phyloP scores from a whole-genome alignment of 1,284 basidiomycete genomes.

The Apiotrichum domesticum region DNA sequence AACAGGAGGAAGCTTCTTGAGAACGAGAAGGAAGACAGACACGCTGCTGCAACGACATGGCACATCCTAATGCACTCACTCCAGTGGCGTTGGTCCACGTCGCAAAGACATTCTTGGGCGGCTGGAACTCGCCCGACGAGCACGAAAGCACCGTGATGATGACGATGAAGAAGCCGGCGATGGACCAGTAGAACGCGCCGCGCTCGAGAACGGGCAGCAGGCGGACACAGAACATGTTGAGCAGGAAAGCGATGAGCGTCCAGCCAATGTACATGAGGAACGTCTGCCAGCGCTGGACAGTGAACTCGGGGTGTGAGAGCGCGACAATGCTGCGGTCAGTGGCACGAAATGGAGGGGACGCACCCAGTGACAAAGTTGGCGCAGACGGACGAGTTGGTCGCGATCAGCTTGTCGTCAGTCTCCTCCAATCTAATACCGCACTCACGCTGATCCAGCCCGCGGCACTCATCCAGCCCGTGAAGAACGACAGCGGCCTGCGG shows the following conservation, averaged over 20 bases:
- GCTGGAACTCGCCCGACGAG: constrained; percentile 38
- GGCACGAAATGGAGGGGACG: background rate
- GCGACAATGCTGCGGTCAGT: constrained; percentile 28
- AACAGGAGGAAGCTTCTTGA: too few species aligned
- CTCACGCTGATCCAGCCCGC: constrained; percentile 26
- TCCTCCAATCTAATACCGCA: background rate
- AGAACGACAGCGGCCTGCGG: constrained; percentile 24
- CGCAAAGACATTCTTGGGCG: constrained; percentile 44
- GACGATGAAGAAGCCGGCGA: constrained; percentile 42
- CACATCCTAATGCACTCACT: background rate
- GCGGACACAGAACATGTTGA: constrained; percentile 34
- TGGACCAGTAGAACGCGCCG: constrained; percentile 32
- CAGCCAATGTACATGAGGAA: constrained; percentile 27
- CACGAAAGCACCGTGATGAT: constrained; percentile 43
- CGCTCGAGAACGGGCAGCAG: constrained; percentile 34
- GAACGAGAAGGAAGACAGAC: too few species aligned
- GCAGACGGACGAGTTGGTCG: constrained; percentile 13
- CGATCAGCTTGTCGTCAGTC: constrained; percentile 16
- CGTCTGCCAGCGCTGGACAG: constrained; percentile 17
- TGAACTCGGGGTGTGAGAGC: constrained; percentile 34
- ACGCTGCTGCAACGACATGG: background rate
- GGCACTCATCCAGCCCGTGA: constrained; percentile 14
- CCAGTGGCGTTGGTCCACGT: constrained; percentile 46
- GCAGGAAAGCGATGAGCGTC: constrained; percentile 19
- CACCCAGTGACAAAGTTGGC: constrained; percentile 29